These are phyloP conservation scores for Fusarium hostae DNA, from an alignment of 2,329 filamentous ascomycete genomes.

Conservation along the genomic window DNA sequence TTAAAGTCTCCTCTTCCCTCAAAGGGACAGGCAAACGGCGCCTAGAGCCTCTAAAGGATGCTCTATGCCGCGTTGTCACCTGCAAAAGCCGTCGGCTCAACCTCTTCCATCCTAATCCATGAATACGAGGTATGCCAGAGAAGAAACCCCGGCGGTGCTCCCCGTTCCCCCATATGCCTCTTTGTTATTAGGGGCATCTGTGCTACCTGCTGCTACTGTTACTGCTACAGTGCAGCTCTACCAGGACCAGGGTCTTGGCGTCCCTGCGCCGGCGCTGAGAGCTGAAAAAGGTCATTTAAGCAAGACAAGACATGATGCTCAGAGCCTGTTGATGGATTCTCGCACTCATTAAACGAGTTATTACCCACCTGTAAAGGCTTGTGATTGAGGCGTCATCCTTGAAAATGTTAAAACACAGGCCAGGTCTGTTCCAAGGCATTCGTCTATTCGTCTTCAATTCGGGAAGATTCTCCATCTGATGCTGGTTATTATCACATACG, in stretches of 20 bases:
- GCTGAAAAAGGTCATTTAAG: constrained; percentile 38
- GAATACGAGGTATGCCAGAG: constrained; percentile 41
- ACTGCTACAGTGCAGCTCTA: constrained; percentile 1
- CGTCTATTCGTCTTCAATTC: background rate
- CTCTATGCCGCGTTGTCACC: constrained; percentile 32
- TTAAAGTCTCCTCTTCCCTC: constrained; percentile 21
- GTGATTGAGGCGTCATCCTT: constrained; percentile 9
- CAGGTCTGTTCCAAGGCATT: constrained; percentile 27
- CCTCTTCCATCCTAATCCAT: constrained; percentile 32
- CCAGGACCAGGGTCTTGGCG: constrained; percentile 3
- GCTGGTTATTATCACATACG: constrained; percentile 9
- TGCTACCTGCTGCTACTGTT: background rate
- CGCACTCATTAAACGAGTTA: constrained; percentile 27
- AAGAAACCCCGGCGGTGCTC: background rate
- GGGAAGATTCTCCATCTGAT: constrained; percentile 7
- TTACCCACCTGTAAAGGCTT: constrained; percentile 22
- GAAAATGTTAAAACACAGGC: constrained; percentile 13
- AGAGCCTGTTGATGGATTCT: constrained; percentile 7
- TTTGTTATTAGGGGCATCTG: constrained; percentile 24
- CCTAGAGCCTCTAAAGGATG: constrained; percentile 19
- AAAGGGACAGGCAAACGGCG: constrained; percentile 34
- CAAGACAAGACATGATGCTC: constrained; percentile 14
- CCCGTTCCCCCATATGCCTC: constrained; percentile 10
- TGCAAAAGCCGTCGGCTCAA: constrained; percentile 37
- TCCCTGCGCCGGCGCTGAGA: constrained; percentile 31